These are phyloP conservation scores for Cystobasidium sp. DNA, from an alignment of 1,284 basidiomycete species.

Conservation along the genomic window DNA sequence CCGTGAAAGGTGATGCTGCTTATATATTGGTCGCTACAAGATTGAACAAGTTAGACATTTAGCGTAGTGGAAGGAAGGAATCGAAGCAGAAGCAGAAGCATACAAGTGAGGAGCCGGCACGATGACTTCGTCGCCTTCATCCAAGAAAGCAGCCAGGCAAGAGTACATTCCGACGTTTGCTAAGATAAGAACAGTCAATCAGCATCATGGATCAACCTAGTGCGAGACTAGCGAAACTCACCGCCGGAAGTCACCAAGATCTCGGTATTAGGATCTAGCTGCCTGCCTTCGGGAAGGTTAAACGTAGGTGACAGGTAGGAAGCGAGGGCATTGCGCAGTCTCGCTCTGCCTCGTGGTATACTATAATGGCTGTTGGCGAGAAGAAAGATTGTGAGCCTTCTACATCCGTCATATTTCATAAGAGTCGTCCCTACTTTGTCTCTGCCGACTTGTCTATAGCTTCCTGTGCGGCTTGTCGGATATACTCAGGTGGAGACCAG, in stretches of 20 bases:
- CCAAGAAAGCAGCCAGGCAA: conserved; percentile 77
- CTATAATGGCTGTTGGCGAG: conserved; percentile 49
- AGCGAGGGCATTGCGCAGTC: conserved; percentile 82
- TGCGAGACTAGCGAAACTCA: conserved; percentile 54
- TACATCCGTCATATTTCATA: conserved; percentile 66
- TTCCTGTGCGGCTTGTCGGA: conserved; percentile 73
- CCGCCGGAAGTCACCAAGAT: conserved; percentile 91
- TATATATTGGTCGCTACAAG: conserved; percentile 77
- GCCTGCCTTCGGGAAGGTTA: conserved; percentile 65
- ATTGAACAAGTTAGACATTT: background rate
- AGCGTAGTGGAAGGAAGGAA: background rate
- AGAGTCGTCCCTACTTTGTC: conserved; percentile 20
- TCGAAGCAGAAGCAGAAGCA: background rate
- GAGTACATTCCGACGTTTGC: conserved; percentile 75
- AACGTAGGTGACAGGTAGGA: conserved; percentile 65
- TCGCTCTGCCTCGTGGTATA: conserved; percentile 73
- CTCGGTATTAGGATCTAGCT: conserved; percentile 81
- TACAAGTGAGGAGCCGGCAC: conserved; percentile 74
- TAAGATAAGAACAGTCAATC: background rate
- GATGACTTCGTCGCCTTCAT: conserved; percentile 93
- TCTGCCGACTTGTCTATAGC: conserved; percentile 67
- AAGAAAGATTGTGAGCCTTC: background rate
- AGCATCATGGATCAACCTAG: background rate
- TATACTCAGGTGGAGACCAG: conserved; percentile 77
- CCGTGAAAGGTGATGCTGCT: conserved; percentile 83